Percentiles rank a stretch among this genome's conserved stretches.
phyloP scores from a whole-genome alignment of 805 yeast genomes.

The Lachancea dasiensis region DNA sequence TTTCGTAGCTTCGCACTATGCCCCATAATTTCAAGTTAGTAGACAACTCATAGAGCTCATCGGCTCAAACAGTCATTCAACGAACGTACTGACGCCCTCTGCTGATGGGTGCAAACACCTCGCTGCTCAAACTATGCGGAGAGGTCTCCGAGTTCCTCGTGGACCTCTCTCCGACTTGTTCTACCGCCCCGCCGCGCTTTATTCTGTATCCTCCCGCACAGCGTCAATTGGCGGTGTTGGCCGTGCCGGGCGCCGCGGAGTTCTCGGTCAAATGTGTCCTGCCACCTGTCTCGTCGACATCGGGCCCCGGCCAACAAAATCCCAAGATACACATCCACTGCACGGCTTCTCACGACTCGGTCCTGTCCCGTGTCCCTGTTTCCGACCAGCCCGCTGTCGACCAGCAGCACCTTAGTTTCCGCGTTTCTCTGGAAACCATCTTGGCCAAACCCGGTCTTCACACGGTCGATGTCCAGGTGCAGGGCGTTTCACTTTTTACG shows the following conservation, averaged over 20 bases:
- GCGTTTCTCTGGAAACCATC: neutral
- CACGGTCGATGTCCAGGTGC: neutral
- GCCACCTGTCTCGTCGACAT: neutral
- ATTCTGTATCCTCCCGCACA: neutral
- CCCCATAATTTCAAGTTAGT: too few species aligned
- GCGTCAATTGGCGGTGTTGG: conserved; percentile 2
- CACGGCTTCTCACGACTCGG: neutral
- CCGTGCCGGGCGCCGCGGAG: neutral
- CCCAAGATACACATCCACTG: neutral
- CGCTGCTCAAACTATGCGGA: conserved; percentile 7
- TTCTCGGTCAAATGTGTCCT: neutral
- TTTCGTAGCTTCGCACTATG: too few species aligned
- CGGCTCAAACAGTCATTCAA: too few species aligned
- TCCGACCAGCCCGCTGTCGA: neutral
- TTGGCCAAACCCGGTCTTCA: conserved; percentile 1
- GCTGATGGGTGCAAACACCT: conserved; percentile 5
- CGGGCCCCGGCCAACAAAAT: neutral
- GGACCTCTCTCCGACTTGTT: conserved; percentile 1
- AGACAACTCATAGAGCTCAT: too few species aligned
- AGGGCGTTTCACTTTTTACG: neutral
- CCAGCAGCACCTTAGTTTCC: neutral
- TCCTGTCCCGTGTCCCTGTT: neutral
- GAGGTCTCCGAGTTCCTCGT: conserved; percentile 3
- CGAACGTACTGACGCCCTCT: neutral
- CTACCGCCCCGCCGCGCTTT: neutral